These are phyloP conservation scores for Hydrangea macrophylla DNA, from an alignment of 148 eudicot species.

Conservation along the genomic window DNA sequence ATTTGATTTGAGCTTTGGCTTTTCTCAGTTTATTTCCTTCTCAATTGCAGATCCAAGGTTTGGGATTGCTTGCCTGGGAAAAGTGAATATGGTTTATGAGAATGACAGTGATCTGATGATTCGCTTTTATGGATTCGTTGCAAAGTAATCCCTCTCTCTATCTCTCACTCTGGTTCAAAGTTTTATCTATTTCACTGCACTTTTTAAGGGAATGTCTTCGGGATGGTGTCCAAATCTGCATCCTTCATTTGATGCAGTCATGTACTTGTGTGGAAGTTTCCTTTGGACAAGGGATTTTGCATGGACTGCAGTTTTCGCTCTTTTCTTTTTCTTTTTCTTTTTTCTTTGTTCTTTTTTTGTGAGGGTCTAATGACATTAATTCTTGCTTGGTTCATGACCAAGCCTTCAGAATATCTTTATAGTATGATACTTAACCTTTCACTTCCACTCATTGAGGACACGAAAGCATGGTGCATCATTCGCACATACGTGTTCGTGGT, in stretches of 20 bases:
- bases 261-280: background rate
- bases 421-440: too few species aligned
- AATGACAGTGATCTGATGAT: conserved; percentile 85
- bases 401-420: too few species aligned
- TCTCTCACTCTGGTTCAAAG: conserved; percentile 6
- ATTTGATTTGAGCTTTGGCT: too few species aligned
- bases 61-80: conserved; percentile 90
- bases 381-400: too few species aligned
- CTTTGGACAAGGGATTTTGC: background rate
- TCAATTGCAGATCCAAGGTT: conserved; percentile 73
- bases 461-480: too few species aligned
- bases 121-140: conserved; percentile 77
- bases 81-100: conserved; percentile 73
- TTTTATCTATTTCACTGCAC: background rate
- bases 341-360: too few species aligned
- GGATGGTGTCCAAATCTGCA: background rate
- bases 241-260: background rate
- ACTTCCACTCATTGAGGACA: too few species aligned
- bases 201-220: background rate
- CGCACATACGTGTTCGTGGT: too few species aligned
- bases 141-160: conserved; percentile 47
- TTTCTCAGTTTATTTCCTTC: background rate
- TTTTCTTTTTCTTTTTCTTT: too few species aligned
- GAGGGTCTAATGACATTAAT: too few species aligned
- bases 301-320: background rate